Evolutionary conservation across 169 alveolate species (phyloP).

Genomic region (Eimeria tenella): DNA sequence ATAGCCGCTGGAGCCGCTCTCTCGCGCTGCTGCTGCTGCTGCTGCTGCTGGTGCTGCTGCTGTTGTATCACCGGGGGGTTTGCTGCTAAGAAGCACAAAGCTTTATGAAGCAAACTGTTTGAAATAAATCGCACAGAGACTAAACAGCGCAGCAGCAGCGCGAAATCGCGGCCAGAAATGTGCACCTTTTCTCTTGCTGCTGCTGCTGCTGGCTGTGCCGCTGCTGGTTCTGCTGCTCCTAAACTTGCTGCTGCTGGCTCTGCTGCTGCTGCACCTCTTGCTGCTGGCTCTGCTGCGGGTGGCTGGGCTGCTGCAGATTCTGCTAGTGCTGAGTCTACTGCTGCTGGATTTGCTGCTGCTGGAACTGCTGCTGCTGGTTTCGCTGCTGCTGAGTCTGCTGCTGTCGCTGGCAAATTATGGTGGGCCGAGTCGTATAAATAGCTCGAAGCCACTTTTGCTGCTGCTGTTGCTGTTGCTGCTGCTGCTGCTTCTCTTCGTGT

Average conservation of each 20-base stretch:
- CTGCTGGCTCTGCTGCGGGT: not conserved
- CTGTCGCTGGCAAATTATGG: too few relatives aligned
- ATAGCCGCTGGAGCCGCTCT: not conserved
- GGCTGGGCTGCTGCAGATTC: not conserved
- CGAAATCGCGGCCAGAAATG: conserved; percentile 31
- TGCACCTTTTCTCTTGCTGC: not conserved
- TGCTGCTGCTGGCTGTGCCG: not conserved
- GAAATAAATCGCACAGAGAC: conserved; percentile 14
- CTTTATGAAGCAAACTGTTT: not conserved
- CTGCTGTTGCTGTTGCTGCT: conserved; percentile 1
- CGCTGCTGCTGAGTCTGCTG: not conserved
- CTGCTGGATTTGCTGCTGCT: not conserved
- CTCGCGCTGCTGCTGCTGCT: conserved; percentile 13
- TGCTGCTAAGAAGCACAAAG: conserved; percentile 10
- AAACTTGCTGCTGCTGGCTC: not conserved
- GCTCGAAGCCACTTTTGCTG: not conserved
- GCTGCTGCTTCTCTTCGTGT: not conserved
- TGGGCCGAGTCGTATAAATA: not conserved
- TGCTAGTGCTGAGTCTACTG: not conserved
- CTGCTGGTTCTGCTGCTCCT: conserved; percentile 11
- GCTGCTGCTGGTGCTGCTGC: conserved; percentile 13
- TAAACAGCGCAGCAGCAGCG: conserved; percentile 47
- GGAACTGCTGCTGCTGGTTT: not conserved
- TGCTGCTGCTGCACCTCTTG: not conserved
- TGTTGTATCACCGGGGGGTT: conserved; percentile 25